These are phyloP conservation scores for Suhomyces prunicola DNA, from an alignment of 805 yeast species.

Conservation along the genomic window DNA sequence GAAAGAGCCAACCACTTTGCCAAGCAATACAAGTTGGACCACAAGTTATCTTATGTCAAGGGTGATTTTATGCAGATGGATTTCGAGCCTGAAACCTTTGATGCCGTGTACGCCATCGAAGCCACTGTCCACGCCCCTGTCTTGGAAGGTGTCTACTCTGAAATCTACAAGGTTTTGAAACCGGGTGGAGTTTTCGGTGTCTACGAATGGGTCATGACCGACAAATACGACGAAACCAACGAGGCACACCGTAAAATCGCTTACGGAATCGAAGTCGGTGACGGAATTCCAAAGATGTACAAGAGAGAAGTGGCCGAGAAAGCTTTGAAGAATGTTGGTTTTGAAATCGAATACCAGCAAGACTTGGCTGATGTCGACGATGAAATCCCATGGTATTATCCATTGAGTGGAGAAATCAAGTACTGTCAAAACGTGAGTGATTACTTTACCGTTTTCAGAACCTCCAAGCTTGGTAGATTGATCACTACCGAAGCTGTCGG, in stretches of 20 bases:
- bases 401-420: conserved; percentile 91
- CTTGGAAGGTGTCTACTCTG: conserved; percentile 91
- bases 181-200: conserved; percentile 99
- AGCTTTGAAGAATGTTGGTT: conserved; percentile 85
- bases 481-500: conserved; percentile 80
- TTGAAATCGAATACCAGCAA: conserved; percentile 67
- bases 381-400: conserved; percentile 96
- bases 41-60: conserved; percentile 81
- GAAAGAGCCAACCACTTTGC: conserved; percentile 88
- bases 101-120: conserved; percentile 97
- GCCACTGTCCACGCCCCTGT: conserved; percentile 98
- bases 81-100: conserved; percentile 83
- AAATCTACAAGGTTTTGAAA: conserved; percentile 90
- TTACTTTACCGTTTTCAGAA: conserved; percentile 80
- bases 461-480: conserved; percentile 81
- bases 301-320: conserved; percentile 77
- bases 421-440: conserved; percentile 79
- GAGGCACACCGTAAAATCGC: conserved; percentile 90
- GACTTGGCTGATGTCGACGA: conserved; percentile 85
- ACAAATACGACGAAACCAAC: conserved; percentile 80
- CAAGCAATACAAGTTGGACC: conserved; percentile 55
- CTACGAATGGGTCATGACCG: conserved; percentile 99
- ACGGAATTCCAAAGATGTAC: conserved; percentile 98
- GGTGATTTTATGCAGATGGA: conserved; percentile 99
- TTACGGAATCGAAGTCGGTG: conserved; percentile 97